Percentiles rank a stretch among this genome's conserved stretches.
phyloP scores from a whole-genome alignment of 2,329 filamentous ascomycete species.

The Epichloe sylvatica region DNA sequence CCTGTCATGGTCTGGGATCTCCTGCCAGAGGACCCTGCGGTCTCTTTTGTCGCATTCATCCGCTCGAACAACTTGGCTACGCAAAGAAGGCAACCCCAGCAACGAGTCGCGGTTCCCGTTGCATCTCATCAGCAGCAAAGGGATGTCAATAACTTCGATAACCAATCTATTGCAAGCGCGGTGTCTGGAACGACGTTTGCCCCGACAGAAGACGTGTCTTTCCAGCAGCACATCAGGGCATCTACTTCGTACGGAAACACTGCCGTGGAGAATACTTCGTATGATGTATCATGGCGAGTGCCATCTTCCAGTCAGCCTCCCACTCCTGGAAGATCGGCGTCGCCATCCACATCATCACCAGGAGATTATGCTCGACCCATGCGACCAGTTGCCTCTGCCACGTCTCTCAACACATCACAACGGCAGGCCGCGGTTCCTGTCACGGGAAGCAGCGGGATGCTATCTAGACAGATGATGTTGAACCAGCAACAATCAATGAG shows the following conservation, averaged over 20 bases:
- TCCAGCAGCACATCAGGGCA: not conserved
- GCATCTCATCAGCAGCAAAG: conserved; percentile 8
- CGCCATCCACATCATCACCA: conserved; percentile 12
- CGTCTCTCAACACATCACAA: conserved; percentile 12
- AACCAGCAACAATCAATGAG: conserved; percentile 31
- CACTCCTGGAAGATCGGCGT: conserved; percentile 9
- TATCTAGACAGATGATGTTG: conserved; percentile 28
- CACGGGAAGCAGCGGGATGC: conserved; percentile 11
- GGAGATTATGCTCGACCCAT: conserved; percentile 9
- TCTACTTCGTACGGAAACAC: not conserved
- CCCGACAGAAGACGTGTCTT: conserved; percentile 15
- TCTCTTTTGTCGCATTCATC: conserved; percentile 45
- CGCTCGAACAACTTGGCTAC: conserved; percentile 40
- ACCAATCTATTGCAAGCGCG: conserved; percentile 14
- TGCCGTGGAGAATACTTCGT: not conserved
- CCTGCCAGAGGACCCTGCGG: conserved; percentile 42
- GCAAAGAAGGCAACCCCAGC: conserved; percentile 13
- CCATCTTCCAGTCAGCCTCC: conserved; percentile 10
- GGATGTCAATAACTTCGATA: conserved; percentile 10
- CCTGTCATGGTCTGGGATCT: conserved; percentile 48
- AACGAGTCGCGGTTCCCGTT: not conserved
- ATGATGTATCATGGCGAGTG: not conserved
- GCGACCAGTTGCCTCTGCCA: conserved; percentile 12
- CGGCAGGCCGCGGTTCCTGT: conserved; percentile 12
- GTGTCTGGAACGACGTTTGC: conserved; percentile 22